Base-by-base conservation (phyloP, 495 filamentous ascomycete genomes). In the Hyaloscypha variabilis region DNA sequence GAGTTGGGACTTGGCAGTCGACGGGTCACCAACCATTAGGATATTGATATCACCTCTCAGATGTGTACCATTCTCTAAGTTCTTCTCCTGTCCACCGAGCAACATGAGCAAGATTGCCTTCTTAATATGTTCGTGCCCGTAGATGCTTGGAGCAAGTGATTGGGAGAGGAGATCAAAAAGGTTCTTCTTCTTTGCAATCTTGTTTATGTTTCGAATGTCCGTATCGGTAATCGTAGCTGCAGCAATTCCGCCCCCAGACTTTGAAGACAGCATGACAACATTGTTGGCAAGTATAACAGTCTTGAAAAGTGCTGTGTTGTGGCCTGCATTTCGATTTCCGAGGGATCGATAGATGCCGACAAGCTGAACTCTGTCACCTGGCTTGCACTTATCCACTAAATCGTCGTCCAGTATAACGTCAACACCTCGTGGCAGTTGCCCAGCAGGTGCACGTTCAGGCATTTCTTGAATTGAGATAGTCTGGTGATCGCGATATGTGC, bases 381-480 rank as follows among this genome's bases (percentile, higher is more conserved):
- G 95, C 77, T 99, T 99, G 64, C 92, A 90, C 64, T 85, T 88
- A 74, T 99, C 95, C 31, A 99, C 95, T 28, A 99, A 81, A 73
- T 99, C 95, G 75, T 99, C 95, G 69, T 99, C 95, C 68, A 98
- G 78, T 63, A 99, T 92, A 23, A 99, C 94, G 77, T 99, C 95
- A n/a, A 98, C 95, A 54, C 94, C 93, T 63, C 95, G 88, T 64
- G 95, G 95, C 69, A 99, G 85, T 81, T 98, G 95, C 54, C 95
- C 95, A 60, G 95, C 94, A 29, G 95, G 95, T 26, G 95, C 95
- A 71, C 95, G 84, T 75, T 99, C 95, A 17, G 95, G 95, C 95
- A 99, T 99, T 83, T 99, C 95, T 81, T 99, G 95, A 71, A 99
- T 97, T 0, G 95, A 98, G 55, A 99, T 92, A 21, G 92, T 94